phyloP scores from a whole-genome alignment of 768 basidiomycete species.

The Serendipita vermifera region DNA sequence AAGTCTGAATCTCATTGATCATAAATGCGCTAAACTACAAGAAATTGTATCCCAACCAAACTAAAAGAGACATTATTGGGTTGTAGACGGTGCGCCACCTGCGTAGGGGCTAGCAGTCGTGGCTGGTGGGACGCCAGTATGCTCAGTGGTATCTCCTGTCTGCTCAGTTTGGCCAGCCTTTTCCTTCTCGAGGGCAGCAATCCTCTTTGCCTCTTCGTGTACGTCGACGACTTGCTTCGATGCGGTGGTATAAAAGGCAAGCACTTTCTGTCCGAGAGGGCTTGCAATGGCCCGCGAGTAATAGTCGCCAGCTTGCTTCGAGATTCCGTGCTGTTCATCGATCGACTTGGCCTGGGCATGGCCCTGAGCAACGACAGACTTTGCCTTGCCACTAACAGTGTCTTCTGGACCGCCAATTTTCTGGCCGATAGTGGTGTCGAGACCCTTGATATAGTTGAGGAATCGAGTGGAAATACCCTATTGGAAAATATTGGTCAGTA shows the following conservation, averaged over 20 bases:
- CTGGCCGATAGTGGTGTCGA: conserved; percentile 61
- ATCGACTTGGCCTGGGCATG: conserved; percentile 56
- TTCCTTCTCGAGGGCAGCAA: conserved; percentile 49
- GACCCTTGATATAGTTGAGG: conserved; percentile 56
- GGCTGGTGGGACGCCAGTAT: conserved; percentile 1
- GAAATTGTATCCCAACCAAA: too few relatives aligned
- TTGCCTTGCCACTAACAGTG: conserved; percentile 64
- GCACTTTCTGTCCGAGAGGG: conserved; percentile 61
- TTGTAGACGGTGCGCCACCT: too few relatives aligned
- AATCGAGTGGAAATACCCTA: conserved; percentile 84
- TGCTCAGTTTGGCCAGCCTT: neutral
- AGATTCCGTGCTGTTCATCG: conserved; percentile 70
- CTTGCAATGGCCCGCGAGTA: conserved; percentile 66
- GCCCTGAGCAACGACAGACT: conserved; percentile 48
- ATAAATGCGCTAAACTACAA: too few relatives aligned
- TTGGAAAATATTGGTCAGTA: neutral
- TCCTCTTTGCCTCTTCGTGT: conserved; percentile 82
- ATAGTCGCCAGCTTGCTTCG: conserved; percentile 60
- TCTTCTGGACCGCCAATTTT: conserved; percentile 65
- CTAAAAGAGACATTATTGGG: too few relatives aligned
- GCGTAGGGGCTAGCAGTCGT: too few relatives aligned
- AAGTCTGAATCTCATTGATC: too few relatives aligned
- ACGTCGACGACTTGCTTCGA: conserved; percentile 83
- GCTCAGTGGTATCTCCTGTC: neutral
- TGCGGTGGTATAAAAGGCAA: conserved; percentile 71